A percentile compares a stretch with the other conserved stretches of the same genome.
Evolutionary conservation across 352 stramenopile species (phyloP).

Genomic region (Pythium dissotocum): DNA sequence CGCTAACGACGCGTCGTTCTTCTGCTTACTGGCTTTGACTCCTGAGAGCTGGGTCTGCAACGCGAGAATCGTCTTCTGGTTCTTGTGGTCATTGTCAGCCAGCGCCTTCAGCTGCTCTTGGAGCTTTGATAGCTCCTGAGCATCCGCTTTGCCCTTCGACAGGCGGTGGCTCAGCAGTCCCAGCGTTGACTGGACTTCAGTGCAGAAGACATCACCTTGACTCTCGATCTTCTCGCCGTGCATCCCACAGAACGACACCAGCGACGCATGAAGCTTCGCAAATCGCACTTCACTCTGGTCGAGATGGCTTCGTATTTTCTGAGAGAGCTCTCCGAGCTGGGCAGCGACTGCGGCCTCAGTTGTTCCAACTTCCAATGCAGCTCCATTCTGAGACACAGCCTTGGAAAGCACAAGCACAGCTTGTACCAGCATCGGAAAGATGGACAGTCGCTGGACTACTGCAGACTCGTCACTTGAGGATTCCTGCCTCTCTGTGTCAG

Average conservation of each 20-base stretch:
- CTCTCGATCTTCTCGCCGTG: constrained; percentile 19
- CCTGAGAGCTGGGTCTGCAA: constrained; percentile 30
- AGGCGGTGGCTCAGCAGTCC: constrained; percentile 24
- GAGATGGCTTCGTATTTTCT: constrained; percentile 7
- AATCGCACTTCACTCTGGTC: constrained; percentile 10
- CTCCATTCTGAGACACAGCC: neutral
- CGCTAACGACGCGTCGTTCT: constrained; percentile 29
- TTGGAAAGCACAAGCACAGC: constrained; percentile 21
- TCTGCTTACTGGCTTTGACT: constrained; percentile 26
- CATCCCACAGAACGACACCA: constrained; percentile 34
- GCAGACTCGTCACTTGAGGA: neutral
- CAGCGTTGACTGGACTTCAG: constrained; percentile 12
- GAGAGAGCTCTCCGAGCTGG: constrained; percentile 32
- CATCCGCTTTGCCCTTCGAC: constrained; percentile 13
- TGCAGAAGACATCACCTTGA: neutral
- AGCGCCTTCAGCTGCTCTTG: constrained; percentile 9
- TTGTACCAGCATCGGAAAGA: constrained; percentile 31
- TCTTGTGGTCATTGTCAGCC: constrained; percentile 20
- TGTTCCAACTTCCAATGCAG: constrained; percentile 11
- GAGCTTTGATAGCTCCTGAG: constrained; percentile 10
- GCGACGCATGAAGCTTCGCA: constrained; percentile 16
- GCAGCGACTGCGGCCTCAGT: constrained; percentile 20
- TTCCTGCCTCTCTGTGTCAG: neutral
- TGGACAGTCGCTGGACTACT: neutral
- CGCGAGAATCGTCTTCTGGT: constrained; percentile 23